Evolutionary conservation across 805 yeast species (phyloP).

Genomic region (Candida namnaoensis): DNA sequence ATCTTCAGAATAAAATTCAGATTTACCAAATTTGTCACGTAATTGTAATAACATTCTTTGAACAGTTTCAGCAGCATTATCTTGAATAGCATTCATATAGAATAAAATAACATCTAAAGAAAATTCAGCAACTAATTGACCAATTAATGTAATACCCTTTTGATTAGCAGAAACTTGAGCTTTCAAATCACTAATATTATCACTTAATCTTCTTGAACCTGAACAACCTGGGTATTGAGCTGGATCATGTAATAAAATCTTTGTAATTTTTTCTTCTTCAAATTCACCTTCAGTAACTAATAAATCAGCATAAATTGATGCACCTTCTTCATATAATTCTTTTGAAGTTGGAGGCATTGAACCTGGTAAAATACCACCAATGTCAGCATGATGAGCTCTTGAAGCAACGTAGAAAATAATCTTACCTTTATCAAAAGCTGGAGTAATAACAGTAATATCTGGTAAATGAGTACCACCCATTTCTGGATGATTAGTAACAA

Average conservation of each 20-base stretch:
- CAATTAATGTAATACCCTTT: constrained; percentile 67
- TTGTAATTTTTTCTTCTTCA: constrained; percentile 61
- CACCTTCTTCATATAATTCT: constrained; percentile 84
- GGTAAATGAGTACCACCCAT: constrained; percentile 86
- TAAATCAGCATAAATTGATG: constrained; percentile 71
- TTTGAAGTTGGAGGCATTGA: constrained; percentile 93
- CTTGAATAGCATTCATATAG: constrained; percentile 79
- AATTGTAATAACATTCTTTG: constrained; percentile 38
- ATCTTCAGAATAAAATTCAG: constrained; percentile 44
- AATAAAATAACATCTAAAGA: constrained; percentile 48
- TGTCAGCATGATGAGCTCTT: constrained; percentile 94
- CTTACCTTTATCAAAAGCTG: constrained; percentile 57
- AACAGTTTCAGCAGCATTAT: constrained; percentile 71
- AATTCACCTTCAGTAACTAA: constrained; percentile 66
- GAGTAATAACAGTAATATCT: constrained; percentile 88
- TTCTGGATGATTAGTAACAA: constrained; percentile 74
- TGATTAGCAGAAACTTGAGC: constrained; percentile 88
- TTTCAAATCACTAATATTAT: constrained; percentile 75
- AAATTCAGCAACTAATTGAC: constrained; percentile 53
- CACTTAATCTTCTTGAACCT: constrained; percentile 78
- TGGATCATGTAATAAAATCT: constrained; percentile 61
- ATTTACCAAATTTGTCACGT: constrained; percentile 29
- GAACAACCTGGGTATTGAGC: constrained; percentile 79
- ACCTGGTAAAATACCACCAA: constrained; percentile 88
- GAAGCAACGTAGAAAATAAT: constrained; percentile 86